Conservation (phyloP, 208 protist genomes). For the Strigomonas galati region DNA sequence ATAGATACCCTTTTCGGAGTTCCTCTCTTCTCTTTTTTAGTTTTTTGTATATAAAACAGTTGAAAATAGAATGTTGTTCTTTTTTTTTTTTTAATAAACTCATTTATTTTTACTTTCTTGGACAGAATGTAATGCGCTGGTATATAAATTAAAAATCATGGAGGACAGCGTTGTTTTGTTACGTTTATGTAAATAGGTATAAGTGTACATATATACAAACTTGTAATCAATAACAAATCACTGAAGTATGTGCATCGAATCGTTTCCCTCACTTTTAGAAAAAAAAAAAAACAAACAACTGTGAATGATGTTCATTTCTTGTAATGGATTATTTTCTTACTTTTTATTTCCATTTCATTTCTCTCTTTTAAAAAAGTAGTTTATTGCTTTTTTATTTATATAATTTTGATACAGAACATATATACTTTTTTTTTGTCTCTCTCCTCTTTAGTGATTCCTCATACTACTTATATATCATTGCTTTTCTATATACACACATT, state of each 20-base stretch:
- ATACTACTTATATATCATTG: neutral
- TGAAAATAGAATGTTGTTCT: neutral
- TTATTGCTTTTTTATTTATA: constrained; percentile 7
- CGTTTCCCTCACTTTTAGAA: neutral
- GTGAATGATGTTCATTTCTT: no score
- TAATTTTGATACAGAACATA: neutral
- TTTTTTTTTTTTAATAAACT: constrained; percentile 9
- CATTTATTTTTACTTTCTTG: constrained; percentile 14
- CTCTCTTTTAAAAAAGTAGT: no score
- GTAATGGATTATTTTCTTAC: no score
- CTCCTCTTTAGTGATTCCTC: no score
- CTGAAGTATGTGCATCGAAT: neutral
- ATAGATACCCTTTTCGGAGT: neutral
- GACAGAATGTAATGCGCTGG: neutral
- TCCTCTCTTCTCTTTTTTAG: neutral
- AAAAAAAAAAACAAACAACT: neutral
- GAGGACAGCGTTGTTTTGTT: neutral
- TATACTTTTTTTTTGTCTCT: neutral
- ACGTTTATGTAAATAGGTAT: neutral
- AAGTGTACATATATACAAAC: neutral
- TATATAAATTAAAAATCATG: constrained; percentile 4
- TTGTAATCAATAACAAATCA: neutral
- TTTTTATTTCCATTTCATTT: neutral
- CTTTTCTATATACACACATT: no score
- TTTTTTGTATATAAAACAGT: constrained; percentile 2